phyloP scores from a whole-genome alignment of 148 eudicot genomes.

The Rhododendron griersonianum region DNA sequence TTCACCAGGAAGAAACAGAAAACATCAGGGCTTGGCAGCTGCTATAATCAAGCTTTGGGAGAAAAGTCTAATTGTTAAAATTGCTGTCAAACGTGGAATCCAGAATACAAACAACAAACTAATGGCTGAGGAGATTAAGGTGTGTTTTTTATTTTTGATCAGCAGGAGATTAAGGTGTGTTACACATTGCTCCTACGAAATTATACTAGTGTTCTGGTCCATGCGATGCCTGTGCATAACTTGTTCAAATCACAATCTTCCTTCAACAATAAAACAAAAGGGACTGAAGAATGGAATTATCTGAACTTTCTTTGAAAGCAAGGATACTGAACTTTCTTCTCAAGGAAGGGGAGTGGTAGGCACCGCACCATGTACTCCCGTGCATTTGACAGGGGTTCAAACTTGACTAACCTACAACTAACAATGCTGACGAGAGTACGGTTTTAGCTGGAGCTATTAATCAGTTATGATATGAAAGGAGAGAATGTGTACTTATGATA shows the following conservation, averaged over 20 bases:
- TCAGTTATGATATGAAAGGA: neutral
- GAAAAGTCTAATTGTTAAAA: constrained; percentile 91
- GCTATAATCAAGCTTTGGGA: constrained; percentile 95
- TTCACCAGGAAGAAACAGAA: constrained; percentile 82
- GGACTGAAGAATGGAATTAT: neutral
- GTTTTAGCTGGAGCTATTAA: neutral
- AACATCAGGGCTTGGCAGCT: constrained; percentile 95
- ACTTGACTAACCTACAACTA: too few relatives aligned
- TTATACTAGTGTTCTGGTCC: neutral
- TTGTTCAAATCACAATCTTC: neutral
- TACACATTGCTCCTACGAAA: neutral
- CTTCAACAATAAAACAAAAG: neutral
- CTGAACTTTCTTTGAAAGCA: neutral
- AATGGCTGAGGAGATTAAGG: constrained; percentile 96
- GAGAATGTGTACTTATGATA: neutral
- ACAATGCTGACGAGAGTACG: too few relatives aligned
- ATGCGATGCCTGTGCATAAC: neutral
- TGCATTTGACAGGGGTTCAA: too few relatives aligned
- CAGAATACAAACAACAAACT: constrained; percentile 93
- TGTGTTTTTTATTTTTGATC: constrained; percentile 1
- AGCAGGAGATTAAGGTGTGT: constrained; percentile 68
- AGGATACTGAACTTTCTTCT: neutral
- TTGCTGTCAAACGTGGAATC: constrained; percentile 97
- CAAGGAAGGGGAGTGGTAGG: neutral
- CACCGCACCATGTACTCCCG: neutral